Conservation (phyloP, 2,329 filamentous ascomycete genomes). For the Fusarium torulosum region DNA sequence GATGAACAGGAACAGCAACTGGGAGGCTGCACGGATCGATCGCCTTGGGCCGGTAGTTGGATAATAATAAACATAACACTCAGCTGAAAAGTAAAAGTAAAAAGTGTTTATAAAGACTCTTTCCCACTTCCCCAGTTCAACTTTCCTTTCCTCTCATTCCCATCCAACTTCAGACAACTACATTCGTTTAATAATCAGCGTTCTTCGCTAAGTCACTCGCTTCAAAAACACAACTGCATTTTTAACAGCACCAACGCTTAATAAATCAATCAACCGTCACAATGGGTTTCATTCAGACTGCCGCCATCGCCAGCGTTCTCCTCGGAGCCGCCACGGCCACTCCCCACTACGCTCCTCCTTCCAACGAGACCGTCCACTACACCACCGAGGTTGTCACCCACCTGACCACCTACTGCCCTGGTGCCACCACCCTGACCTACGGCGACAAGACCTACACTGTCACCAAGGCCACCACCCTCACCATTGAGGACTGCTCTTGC, state of each 20-base stretch:
- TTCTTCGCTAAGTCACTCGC: conserved; percentile 6
- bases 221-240: background rate
- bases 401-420: conserved; percentile 77
- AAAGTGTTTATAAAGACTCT: conserved; percentile 12
- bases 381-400: conserved; percentile 73
- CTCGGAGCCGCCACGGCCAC: conserved; percentile 36
- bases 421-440: conserved; percentile 69
- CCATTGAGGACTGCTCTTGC: conserved; percentile 75
- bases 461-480: conserved; percentile 72
- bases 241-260: background rate
- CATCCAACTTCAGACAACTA: conserved; percentile 15
- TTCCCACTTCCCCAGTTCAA: background rate
- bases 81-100: background rate
- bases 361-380: conserved; percentile 58
- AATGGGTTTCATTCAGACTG: conserved; percentile 43
- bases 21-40: conserved; percentile 9
- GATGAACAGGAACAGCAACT: background rate
- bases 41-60: conserved; percentile 1
- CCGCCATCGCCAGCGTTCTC: conserved; percentile 33
- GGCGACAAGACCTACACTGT: conserved; percentile 73
- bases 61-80: background rate
- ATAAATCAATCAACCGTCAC: conserved; percentile 21
- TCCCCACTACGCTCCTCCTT: conserved; percentile 32
- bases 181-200: conserved; percentile 23
- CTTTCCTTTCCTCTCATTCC: conserved; percentile 10